Evolutionary conservation across 2,329 filamentous ascomycete species (phyloP), one percentile per base, ranked within the genome.

Genomic region (Thielaviopsis populi): DNA sequence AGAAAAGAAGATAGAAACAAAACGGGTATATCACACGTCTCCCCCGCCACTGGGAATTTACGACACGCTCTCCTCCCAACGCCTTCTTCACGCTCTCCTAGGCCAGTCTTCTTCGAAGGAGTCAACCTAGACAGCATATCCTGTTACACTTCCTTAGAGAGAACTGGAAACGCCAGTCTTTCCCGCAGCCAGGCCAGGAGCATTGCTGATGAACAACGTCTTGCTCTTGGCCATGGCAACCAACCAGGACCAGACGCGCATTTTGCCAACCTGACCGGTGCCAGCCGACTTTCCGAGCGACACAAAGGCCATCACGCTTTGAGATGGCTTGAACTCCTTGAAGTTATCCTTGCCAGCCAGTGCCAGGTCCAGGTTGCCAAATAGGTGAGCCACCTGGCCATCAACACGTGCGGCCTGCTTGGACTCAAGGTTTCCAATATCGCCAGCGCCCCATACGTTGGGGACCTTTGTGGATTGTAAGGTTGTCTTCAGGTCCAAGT

Each of bases 391-490:
- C 59, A 74, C 71, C 61, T 74, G 73, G 43, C 68, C 69, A 59
- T 73, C 72, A 0, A 70, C 70, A 1, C 71, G 67, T 0, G 69
- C 50, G 4, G 67, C 61, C 0, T 70, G 70, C 65, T 74, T 75
- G 37, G 69, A 68, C 68, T 79, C 74, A 19, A 78, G 71, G 67
- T 72, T 73, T 8, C 76, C 76, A 0, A 71, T 74, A 64, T 80
- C 78, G 37, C 78, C 78, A 3, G 76, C 63, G 19, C 77, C 72
- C 68, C 78, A 79, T 60, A 80, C 72, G 69, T 78, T 75, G 0
- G 50, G 54, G 46, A 30, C 22, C 8, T 68, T 61, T 6, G 72
- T 69, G 1, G 70, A 71, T 50, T 73, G 74, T 11, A 80, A 70
- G 24, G 68, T 70, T 3, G 68, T 69, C 50, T 73, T 75, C 68